Percentiles rank a stretch among this genome's conserved stretches.
These are phyloP conservation scores for Pyrenochaeta sp. DNA, from an alignment of 2,329 filamentous ascomycete genomes.

Conservation along the genomic window DNA sequence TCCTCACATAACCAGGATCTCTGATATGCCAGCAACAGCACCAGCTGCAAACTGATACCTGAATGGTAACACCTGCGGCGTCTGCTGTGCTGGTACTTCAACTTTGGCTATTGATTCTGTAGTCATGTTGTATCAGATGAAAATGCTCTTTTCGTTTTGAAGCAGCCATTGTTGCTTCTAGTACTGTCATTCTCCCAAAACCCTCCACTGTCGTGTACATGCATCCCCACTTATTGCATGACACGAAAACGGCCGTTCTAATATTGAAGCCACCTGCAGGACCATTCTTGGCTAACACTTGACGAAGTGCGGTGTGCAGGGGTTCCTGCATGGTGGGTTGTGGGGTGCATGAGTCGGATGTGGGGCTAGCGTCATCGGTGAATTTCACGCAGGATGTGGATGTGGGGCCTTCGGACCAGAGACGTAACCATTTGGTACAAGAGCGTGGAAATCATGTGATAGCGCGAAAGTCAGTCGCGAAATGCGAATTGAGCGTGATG, in stretches of 20 bases:
- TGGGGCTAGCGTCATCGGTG: slow-evolving; percentile 31
- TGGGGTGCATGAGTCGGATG: slow-evolving; percentile 17
- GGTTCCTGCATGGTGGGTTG: not conserved
- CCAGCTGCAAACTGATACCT: slow-evolving; percentile 40
- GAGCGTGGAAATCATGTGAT: not conserved
- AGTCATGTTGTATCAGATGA: not conserved
- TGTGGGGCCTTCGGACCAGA: not conserved
- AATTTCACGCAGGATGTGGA: not conserved
- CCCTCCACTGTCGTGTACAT: not conserved
- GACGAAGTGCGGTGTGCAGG: not conserved
- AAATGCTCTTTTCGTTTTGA: too few species aligned
- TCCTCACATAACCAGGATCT: slow-evolving; percentile 39
- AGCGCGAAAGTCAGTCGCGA: not conserved
- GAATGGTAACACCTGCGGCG: slow-evolving; percentile 27
- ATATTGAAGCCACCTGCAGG: slow-evolving; percentile 7
- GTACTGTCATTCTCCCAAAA: too few species aligned
- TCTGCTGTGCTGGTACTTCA: slow-evolving; percentile 2
- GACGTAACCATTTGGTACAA: too few species aligned
- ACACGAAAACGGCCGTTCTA: not conserved
- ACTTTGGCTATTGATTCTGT: slow-evolving; percentile 3
- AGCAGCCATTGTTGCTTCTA: too few species aligned
- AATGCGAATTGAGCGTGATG: not conserved
- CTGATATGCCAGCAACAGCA: slow-evolving; percentile 20
- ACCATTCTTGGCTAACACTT: not conserved
- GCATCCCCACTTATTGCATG: not conserved